phyloP scores from a whole-genome alignment of 371 early-diverging fungal species.

The Apophysomyces variabilis region DNA sequence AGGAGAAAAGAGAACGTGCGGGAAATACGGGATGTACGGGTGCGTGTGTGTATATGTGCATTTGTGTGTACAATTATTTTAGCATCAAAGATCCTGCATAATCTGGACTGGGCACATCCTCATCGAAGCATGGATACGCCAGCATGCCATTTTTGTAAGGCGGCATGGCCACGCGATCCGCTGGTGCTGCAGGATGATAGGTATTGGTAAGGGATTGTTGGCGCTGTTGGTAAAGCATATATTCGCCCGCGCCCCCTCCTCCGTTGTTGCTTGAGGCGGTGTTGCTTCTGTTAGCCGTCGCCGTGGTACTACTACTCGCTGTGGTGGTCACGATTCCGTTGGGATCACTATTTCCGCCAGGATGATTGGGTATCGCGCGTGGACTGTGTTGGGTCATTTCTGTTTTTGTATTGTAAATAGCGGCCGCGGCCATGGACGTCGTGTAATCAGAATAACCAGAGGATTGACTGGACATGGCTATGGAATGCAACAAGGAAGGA shows the following conservation, averaged over 20 bases:
- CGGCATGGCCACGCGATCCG: conserved; percentile 5
- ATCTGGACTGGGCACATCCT: conserved; percentile 16
- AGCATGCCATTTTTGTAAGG: conserved; percentile 11
- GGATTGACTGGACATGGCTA: conserved; percentile 13
- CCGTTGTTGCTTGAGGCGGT: neutral
- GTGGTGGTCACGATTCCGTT: too few relatives aligned
- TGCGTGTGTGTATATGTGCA: neutral
- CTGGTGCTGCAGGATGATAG: neutral
- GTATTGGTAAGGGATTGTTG: conserved; percentile 9
- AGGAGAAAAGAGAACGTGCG: neutral
- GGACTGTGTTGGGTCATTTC: conserved; percentile 6
- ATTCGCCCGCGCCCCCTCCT: conserved; percentile 2
- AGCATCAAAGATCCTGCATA: conserved; percentile 17
- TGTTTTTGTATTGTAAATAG: conserved; percentile 7
- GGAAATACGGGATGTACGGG: too few relatives aligned
- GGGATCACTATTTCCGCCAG: conserved; percentile 7
- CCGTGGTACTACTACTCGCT: too few relatives aligned
- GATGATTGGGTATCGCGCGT: conserved; percentile 3
- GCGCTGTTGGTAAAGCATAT: conserved; percentile 6
- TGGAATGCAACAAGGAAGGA: conserved; percentile 14
- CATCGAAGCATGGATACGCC: conserved; percentile 8
- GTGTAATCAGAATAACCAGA: conserved; percentile 9
- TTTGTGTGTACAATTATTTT: conserved; percentile 7
- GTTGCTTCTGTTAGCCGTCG: too few relatives aligned
- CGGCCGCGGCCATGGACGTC: conserved; percentile 7